Percentiles rank a stretch among this genome's conserved stretches.
Evolutionary conservation across 2,329 filamentous ascomycete genomes (phyloP).

Genomic region (Fonsecaea nubica): DNA sequence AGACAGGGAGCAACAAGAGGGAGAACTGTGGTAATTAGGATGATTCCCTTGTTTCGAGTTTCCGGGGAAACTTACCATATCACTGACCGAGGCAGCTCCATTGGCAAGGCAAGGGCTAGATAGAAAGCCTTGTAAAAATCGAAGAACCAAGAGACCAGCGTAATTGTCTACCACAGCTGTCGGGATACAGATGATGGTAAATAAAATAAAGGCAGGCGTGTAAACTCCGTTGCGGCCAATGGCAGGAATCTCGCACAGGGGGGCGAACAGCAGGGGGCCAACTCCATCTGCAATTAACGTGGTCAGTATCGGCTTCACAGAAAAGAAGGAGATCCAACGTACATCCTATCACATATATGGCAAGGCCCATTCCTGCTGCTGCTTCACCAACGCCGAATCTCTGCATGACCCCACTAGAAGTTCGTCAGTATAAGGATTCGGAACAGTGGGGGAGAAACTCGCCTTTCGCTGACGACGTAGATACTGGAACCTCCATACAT

Average conservation of each 20-base stretch:
- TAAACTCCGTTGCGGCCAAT: slow-evolving; percentile 73
- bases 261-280: slow-evolving; percentile 57
- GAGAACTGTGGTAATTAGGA: slow-evolving; percentile 48
- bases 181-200: slow-evolving; percentile 71
- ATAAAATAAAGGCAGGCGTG: slow-evolving; percentile 70
- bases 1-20: slow-evolving; percentile 63
- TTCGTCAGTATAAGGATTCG: slow-evolving; percentile 3
- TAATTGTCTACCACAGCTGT: slow-evolving; percentile 69
- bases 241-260: slow-evolving; percentile 69
- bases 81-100: slow-evolving; percentile 54
- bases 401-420: slow-evolving; percentile 25
- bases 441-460: neutral
- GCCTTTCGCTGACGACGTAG: slow-evolving; percentile 37
- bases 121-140: slow-evolving; percentile 71
- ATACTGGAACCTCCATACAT: slow-evolving; percentile 38
- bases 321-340: slow-evolving; percentile 45
- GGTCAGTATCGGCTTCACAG: neutral
- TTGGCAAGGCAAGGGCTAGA: slow-evolving; percentile 69
- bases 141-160: slow-evolving; percentile 66
- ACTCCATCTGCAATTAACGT: slow-evolving; percentile 24
- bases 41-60: neutral
- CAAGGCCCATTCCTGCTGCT: slow-evolving; percentile 32
- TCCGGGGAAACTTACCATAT: slow-evolving; percentile 41
- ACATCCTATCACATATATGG: slow-evolving; percentile 44
- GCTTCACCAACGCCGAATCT: slow-evolving; percentile 27